Conservation (phyloP, 2,329 filamentous ascomycete species). For the Sarocladium oryzae region DNA sequence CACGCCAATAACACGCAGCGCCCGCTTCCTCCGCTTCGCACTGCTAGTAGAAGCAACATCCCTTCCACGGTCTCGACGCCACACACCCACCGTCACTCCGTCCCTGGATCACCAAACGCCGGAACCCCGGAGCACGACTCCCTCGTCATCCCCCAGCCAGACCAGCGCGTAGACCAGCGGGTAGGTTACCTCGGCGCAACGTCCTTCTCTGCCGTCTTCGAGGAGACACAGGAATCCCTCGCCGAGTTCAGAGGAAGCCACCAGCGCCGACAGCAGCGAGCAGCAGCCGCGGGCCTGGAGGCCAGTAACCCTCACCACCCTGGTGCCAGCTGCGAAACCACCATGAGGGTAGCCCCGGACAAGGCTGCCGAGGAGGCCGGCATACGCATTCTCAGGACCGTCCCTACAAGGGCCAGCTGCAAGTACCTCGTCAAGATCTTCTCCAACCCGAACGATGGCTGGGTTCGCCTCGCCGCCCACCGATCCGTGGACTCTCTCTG, state of each 20-base stretch:
- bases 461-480: slow-evolving; percentile 23
- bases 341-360: neutral
- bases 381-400: slow-evolving; percentile 28
- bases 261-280: neutral
- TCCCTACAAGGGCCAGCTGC: slow-evolving; percentile 24
- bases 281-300: neutral
- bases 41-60: no score
- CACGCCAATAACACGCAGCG: no score
- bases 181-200: slow-evolving; percentile 38
- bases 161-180: neutral
- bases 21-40: no score
- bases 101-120: slow-evolving; percentile 14
- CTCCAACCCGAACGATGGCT: slow-evolving; percentile 20
- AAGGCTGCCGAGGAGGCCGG: slow-evolving; percentile 13
- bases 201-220: slow-evolving; percentile 35
- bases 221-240: slow-evolving; percentile 34
- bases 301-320: no score
- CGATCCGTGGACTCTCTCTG: slow-evolving; percentile 26
- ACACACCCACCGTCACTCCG: slow-evolving; percentile 9
- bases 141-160: neutral
- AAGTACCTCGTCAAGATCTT: slow-evolving; percentile 12
- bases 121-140: slow-evolving; percentile 7
- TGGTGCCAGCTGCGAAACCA: neutral
- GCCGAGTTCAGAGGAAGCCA: neutral
- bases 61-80: neutral